Evolutionary conservation across 257 asterid species (phyloP), one percentile per base, ranked within the genome.

Genomic region (Solanum gandarillasii): DNA sequence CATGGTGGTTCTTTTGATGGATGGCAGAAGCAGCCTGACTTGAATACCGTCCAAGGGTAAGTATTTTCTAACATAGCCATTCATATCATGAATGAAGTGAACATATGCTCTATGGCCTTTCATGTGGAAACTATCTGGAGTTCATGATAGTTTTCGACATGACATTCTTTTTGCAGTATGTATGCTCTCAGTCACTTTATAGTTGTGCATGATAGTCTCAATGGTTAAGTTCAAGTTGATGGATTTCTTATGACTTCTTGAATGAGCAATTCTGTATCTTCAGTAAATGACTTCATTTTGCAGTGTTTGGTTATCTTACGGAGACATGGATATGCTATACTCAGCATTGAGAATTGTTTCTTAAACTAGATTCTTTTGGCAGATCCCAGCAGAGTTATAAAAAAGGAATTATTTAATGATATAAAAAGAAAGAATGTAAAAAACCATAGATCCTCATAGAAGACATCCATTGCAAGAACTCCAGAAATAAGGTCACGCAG

Each of bases 21-120:
- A 55, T 97, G 99, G 99, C 99, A 97, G 94, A 97, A 91, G 88
- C 99, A 97, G 88, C 99, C 98, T 86, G 95, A 91, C 89, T 86
- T 97, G 87, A 95, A 91, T 86, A 95, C 99, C 32, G 96, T 95
- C 83, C 99, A 97, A 91, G 98, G 95, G 98, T 94, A 93, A 76
- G 90, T 46, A 71, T 58, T 86, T 74, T 88, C 86, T 38, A 14
- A n/a, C 60, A 79, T 43, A 31, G 39, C 25, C 67, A 43, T 79
- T 43, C 38, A 27, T 79, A 27, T 27, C n/a, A 25, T 79, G 67
- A 79, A 41, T 79, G 84, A 31, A 79, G 67, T 43, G 67, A 55
- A 43, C 67, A 76, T 27, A 76, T 39, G 35, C 58, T 39, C 60
- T n/a, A 39, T 76, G 60, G 14, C 55, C 35, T 39, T 39, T 76